Base-by-base conservation (phyloP, 805 yeast species). In the Hanseniaspora vineae region DNA sequence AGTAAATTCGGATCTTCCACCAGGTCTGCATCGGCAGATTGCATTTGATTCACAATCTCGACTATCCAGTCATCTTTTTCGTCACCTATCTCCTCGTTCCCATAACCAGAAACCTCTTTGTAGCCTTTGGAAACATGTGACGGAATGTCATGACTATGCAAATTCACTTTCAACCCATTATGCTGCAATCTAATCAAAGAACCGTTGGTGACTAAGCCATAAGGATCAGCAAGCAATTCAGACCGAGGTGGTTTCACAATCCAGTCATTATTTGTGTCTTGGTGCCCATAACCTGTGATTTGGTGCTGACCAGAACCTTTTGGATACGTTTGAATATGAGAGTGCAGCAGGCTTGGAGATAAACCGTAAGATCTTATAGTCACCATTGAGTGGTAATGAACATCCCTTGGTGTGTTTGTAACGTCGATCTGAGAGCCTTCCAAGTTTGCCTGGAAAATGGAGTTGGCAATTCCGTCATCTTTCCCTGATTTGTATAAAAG, bases 401-500 rank as follows among this genome's bases (percentile, higher is more conserved):
- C 70, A 53, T 80, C 82, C 66, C 92, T 72, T 47, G 90, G 83
- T 35, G 82, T 72, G 46, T 83, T 79, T 11, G 40, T 39, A 13
- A 20, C 23, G 33, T 70, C 71, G 46, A 90, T 72, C 15, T 78
- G 74, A 44, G 80, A 77, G 11, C 83, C 85, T 46, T 74, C 73
- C 52, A 92, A 69, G 50, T 90, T 85, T 10, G 90, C 89, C 65
- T 92, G 98, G 66, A 92, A 81, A 46, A 90, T 71, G 0, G 97
- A 81, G 15, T 92, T 81, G 68, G 92, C 85, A 46, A 92, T 80
- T 2, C 94, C 84, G 63, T 90, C 96, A 40, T 97, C 98, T 0
- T 96, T 80, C 17, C 98, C 98, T 1, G 94, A 76, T 56, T 79
- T 80, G 57, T 75, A 77, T 49, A 92, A 73, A 37, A 88, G 67